Conservation (phyloP, 1,284 basidiomycete species). For the Phellopilus nigrolimitatus region DNA sequence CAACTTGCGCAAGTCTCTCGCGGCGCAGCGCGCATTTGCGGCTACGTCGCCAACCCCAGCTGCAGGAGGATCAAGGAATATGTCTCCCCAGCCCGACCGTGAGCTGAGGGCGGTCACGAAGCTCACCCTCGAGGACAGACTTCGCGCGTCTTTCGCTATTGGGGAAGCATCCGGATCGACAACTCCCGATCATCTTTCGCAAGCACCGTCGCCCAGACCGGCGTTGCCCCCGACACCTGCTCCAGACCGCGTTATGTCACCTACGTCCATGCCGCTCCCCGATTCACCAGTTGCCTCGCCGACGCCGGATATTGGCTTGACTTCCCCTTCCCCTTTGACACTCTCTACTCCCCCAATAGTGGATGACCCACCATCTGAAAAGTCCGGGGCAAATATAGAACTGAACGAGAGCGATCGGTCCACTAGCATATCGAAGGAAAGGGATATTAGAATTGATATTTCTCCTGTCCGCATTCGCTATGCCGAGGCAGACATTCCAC, state of each 20-base stretch:
- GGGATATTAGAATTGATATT: constrained; percentile 5
- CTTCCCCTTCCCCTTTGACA: background rate
- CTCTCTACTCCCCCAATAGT: too few relatives aligned
- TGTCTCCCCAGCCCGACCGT: constrained; percentile 22
- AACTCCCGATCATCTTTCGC: constrained; percentile 42
- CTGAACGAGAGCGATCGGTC: too few relatives aligned
- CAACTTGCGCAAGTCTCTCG: constrained; percentile 59
- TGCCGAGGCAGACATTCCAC: constrained; percentile 18
- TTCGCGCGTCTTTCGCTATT: constrained; percentile 54
- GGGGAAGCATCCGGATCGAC: constrained; percentile 49
- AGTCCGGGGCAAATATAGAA: too few relatives aligned
- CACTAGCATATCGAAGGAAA: too few relatives aligned
- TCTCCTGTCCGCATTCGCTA: constrained; percentile 3
- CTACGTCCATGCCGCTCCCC: constrained; percentile 41
- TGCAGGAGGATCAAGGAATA: constrained; percentile 18
- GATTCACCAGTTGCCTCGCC: constrained; percentile 33
- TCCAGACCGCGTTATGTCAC: constrained; percentile 35
- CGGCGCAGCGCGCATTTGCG: constrained; percentile 45
- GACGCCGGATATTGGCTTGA: background rate
- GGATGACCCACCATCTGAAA: too few relatives aligned
- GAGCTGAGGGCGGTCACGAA: constrained; percentile 33
- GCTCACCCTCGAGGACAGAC: constrained; percentile 66
- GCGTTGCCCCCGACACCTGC: constrained; percentile 32
- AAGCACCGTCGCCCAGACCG: constrained; percentile 35
- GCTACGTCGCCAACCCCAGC: constrained; percentile 20